Conservation (phyloP, 495 filamentous ascomycete species). For the Poronia punctata region DNA sequence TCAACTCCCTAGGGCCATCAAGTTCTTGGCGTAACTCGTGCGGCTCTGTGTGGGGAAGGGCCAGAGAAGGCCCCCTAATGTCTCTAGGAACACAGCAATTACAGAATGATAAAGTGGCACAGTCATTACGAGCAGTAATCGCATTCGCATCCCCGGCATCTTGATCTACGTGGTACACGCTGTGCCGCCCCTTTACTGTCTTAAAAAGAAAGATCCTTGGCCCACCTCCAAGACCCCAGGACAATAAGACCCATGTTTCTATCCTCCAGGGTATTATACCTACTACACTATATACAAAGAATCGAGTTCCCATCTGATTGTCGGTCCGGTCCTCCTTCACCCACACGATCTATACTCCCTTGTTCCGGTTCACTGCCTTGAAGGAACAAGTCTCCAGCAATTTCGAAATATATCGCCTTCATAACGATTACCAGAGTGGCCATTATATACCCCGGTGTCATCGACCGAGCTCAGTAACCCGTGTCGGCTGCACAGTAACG, state of each 20-base stretch:
- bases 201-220: slow-evolving; percentile 1
- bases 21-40: slow-evolving; percentile 1
- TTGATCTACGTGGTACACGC: slow-evolving; percentile 1
- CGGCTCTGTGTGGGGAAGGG: slow-evolving; percentile 7
- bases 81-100: background rate
- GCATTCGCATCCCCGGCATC: slow-evolving; percentile 1
- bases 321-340: background rate
- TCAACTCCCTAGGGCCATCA: background rate
- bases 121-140: background rate
- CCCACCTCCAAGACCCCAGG: no score
- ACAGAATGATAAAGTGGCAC: slow-evolving; percentile 3
- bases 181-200: slow-evolving; percentile 3
- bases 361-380: no score
- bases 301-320: slow-evolving; percentile 2
- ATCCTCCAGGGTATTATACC: background rate
- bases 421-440: no score
- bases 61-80: background rate
- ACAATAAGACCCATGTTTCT: no score
- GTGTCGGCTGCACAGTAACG: no score
- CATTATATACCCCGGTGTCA: no score
- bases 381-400: no score
- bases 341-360: background rate
- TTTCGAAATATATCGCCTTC: no score
- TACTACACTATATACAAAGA: slow-evolving; percentile 9
- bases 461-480: no score